Conservation (phyloP, 768 basidiomycete genomes). For the Termitomyces sp. region DNA sequence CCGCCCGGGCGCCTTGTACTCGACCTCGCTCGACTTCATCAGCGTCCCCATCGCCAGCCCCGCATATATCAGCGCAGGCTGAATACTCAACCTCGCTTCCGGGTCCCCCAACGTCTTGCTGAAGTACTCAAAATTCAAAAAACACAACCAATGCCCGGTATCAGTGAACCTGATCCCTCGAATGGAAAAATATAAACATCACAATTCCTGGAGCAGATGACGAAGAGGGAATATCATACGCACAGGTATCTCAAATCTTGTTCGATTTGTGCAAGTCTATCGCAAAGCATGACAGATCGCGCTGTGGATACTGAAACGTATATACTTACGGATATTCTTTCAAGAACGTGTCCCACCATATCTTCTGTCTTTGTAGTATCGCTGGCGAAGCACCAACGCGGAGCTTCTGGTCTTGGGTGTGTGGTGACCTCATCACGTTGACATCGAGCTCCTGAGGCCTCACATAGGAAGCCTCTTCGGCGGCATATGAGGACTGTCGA, state of each 20-base stretch:
- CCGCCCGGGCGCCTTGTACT: constrained; percentile 49
- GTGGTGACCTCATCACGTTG: constrained; percentile 30
- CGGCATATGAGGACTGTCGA: constrained; percentile 25
- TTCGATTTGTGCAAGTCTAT: constrained; percentile 44
- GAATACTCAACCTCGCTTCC: constrained; percentile 50
- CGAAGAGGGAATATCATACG: too few species aligned
- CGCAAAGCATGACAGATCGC: neutral
- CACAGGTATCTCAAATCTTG: constrained; percentile 51
- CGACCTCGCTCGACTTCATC: constrained; percentile 68
- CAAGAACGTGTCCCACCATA: constrained; percentile 42
- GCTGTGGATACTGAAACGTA: neutral
- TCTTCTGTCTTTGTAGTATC: constrained; percentile 28
- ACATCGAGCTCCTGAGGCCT: constrained; percentile 34
- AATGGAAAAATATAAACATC: too few species aligned
- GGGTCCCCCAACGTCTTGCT: constrained; percentile 46
- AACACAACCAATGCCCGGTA: constrained; percentile 63
- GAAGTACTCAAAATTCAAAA: constrained; percentile 57
- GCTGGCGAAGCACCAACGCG: constrained; percentile 28
- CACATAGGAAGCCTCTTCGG: constrained; percentile 30
- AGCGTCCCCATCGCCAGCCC: constrained; percentile 66
- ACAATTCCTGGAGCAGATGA: too few species aligned
- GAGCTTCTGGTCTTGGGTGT: constrained; percentile 26
- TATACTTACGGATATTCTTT: constrained; percentile 31
- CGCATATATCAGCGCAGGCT: constrained; percentile 67
- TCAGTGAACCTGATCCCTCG: constrained; percentile 46